These are phyloP conservation scores for Chloropicon primus DNA, from an alignment of 139 green algal genomes.

Conservation along the genomic window DNA sequence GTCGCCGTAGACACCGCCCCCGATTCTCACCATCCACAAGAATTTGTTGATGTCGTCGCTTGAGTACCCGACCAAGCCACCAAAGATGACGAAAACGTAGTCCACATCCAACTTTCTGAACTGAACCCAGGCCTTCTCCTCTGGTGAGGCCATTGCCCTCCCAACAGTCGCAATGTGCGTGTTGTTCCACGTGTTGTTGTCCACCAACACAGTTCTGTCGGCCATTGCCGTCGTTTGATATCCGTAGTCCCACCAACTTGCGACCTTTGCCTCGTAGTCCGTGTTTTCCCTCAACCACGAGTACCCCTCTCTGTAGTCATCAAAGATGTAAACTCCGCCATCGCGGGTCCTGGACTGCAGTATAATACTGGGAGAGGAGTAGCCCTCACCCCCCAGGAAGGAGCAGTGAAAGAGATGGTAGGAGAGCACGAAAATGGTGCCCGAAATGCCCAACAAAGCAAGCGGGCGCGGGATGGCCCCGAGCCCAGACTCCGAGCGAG, in stretches of 20 bases:
- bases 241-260: constrained; percentile 85
- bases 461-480: neutral
- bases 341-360: constrained; percentile 27
- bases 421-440: neutral
- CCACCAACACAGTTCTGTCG: constrained; percentile 79
- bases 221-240: constrained; percentile 89
- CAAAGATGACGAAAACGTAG: constrained; percentile 94
- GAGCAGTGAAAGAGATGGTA: constrained; percentile 50
- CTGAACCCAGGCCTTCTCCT: constrained; percentile 44
- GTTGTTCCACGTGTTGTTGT: constrained; percentile 98
- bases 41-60: constrained; percentile 97
- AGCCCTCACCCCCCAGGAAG: constrained; percentile 70
- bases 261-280: constrained; percentile 54
- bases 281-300: constrained; percentile 75
- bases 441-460: neutral
- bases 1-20: constrained; percentile 61
- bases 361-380: constrained; percentile 86
- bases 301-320: constrained; percentile 80
- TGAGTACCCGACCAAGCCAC: constrained; percentile 68
- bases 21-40: constrained; percentile 91
- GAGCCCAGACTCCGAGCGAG: neutral
- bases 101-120: constrained; percentile 74
- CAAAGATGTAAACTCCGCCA: constrained; percentile 51
- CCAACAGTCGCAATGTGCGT: constrained; percentile 86
- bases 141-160: constrained; percentile 17